Evolutionary conservation across 352 stramenopile genomes (phyloP).

Genomic region (Phytophthora pseudosyringae): DNA sequence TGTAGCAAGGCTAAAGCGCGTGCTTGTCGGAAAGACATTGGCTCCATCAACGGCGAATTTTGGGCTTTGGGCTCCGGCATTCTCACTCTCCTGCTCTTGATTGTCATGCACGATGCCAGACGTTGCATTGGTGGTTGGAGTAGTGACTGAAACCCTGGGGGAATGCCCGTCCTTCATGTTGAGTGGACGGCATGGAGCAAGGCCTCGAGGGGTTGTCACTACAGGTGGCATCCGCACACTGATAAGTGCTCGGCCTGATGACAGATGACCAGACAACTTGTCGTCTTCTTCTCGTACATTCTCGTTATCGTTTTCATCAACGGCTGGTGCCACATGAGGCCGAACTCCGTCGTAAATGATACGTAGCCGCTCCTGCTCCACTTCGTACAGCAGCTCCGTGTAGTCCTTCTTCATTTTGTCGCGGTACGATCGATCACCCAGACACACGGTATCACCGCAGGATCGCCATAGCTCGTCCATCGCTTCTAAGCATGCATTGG

Average conservation of each 20-base stretch:
- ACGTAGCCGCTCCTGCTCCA: constrained; percentile 71
- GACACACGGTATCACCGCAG: constrained; percentile 51
- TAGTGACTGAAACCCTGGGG: constrained; percentile 1
- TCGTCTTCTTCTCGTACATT: constrained; percentile 11
- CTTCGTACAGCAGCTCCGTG: constrained; percentile 70
- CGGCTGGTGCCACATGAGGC: constrained; percentile 20
- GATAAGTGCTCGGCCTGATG: constrained; percentile 25
- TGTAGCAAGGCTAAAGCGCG: constrained; percentile 40
- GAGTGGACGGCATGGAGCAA: constrained; percentile 18
- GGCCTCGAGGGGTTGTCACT: neutral
- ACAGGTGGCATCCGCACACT: constrained; percentile 21
- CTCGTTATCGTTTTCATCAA: constrained; percentile 11
- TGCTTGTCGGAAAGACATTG: constrained; percentile 12
- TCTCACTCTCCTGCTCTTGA: constrained; percentile 12
- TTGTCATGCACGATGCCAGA: constrained; percentile 8
- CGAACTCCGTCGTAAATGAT: constrained; percentile 58
- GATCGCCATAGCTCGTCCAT: constrained; percentile 54
- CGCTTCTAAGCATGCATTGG: constrained; percentile 50
- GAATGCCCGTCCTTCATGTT: constrained; percentile 12
- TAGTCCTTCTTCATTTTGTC: constrained; percentile 86
- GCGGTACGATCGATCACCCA: constrained; percentile 51
- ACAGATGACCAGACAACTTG: neutral
- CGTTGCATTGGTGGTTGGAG: too few relatives aligned
- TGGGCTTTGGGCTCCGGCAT: neutral
- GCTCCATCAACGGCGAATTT: constrained; percentile 15